Evolutionary conservation across 2,329 filamentous ascomycete genomes (phyloP), one percentile per base, ranked within the genome.

Genomic region (Hypocrella siamensis): DNA sequence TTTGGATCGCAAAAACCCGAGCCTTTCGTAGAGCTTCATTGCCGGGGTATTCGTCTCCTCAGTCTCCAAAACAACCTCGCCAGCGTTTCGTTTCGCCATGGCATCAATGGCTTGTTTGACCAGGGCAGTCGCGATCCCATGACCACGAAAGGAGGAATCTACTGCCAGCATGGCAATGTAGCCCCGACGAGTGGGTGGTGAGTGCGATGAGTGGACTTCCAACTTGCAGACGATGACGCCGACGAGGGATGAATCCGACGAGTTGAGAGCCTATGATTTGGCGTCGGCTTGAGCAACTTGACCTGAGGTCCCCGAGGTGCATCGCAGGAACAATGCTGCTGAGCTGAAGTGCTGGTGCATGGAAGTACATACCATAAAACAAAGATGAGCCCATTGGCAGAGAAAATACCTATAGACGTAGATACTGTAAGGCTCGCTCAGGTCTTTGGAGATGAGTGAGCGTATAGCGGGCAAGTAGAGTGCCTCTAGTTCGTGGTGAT

Each of bases 141-240:
- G 72, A 5, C 86, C 85, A 16, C 90, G 76, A 46, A 83, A 79
- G 17, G 75, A 62, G 25, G 83, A 74, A 27, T 77, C 73, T 5
- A 93, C 86, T n/a, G 90, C 90, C 26, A 98, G 68, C 90, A 98
- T 98, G 48, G 90, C 90, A 44, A 98, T 96, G 58, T 98, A 98
- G 35, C 90, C 90, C 39, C 90, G 74, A 40, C 85, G 65, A 0
- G 74, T 77, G 2, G 70, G 59, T 1, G 70, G 61, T 2, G 85
- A 86, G 40, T 88, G 85, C 5, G 79, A 81, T 16, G 82, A 72
- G 57, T 98, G 90, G 17, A 75, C 70, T 53, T 98, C 90, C 36
- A 98, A 73, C 54, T 98, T 98, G 56, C 80, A 93, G 37, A 98
- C 77, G 28, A 98, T 79, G 28, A 96, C 86, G 35, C 90, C 90